Evolutionary conservation across 73 alveolate species (phyloP).

Genomic region (Paramecium sonneborni): DNA sequence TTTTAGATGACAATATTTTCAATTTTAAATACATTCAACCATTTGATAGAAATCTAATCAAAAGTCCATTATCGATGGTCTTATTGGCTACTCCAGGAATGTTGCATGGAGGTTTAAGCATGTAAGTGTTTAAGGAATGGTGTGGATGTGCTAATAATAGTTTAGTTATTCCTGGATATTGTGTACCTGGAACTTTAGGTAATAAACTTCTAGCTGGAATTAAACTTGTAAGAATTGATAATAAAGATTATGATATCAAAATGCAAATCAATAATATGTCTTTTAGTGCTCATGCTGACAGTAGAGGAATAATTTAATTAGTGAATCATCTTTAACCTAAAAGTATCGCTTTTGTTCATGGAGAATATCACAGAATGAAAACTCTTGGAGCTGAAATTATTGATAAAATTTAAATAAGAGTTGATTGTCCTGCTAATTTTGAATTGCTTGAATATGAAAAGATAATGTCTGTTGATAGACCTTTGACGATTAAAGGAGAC

Average conservation of each 20-base stretch:
- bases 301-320: constrained; percentile 94
- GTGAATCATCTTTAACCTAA: constrained; percentile 62
- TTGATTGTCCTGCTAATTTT: not conserved
- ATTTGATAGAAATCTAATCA: constrained; percentile 84
- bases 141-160: constrained; percentile 93
- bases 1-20: constrained; percentile 90
- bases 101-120: constrained; percentile 98
- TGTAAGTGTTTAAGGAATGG: constrained; percentile 94
- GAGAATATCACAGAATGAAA: constrained; percentile 44
- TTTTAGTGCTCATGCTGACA: constrained; percentile 98
- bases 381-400: not conserved
- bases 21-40: constrained; percentile 94
- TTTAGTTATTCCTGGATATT: constrained; percentile 98
- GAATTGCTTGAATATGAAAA: constrained; percentile 14
- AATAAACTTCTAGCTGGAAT: constrained; percentile 81
- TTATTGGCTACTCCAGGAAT: constrained; percentile 99
- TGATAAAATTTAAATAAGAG: not conserved
- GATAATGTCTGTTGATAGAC: not conserved
- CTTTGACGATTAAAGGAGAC: not conserved
- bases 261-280: constrained; percentile 92
- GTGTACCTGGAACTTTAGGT: constrained; percentile 97
- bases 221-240: constrained; percentile 89
- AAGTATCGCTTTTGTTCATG: not conserved
- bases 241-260: constrained; percentile 84
- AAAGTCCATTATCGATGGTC: constrained; percentile 93